Evolutionary conservation across 2,329 filamentous ascomycete species (phyloP).

Genomic region (Xylariomycetidae sp.): DNA sequence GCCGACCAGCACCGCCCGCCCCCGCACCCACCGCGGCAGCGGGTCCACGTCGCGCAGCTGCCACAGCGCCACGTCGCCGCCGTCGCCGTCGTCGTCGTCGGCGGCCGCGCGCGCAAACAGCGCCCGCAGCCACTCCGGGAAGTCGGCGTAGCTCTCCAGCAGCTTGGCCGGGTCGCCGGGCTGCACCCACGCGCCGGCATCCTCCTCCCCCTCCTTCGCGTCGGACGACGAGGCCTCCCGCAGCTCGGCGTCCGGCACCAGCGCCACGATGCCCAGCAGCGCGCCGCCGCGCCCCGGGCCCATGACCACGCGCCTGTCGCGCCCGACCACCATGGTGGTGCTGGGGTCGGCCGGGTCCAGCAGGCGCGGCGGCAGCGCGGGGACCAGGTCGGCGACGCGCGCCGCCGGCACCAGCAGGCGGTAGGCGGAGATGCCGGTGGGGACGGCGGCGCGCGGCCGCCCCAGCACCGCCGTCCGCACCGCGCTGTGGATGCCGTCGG

Average conservation of each 20-base stretch:
- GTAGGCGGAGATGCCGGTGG: conserved; percentile 33
- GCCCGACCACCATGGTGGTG: conserved; percentile 35
- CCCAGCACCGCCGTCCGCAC: conserved; percentile 12
- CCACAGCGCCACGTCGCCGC: conserved; percentile 37
- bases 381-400: background rate
- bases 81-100: too few relatives aligned
- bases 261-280: conserved; percentile 36
- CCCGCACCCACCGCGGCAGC: conserved; percentile 29
- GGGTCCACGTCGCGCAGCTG: conserved; percentile 38
- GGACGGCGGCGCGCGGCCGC: conserved; percentile 14
- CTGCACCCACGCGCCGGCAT: conserved; percentile 37
- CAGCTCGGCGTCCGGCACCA: conserved; percentile 38
- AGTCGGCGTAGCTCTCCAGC: conserved; percentile 33
- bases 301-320: conserved; percentile 35
- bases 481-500: conserved; percentile 28
- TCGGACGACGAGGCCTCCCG: conserved; percentile 30
- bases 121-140: conserved; percentile 32
- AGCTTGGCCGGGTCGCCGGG: conserved; percentile 30
- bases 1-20: conserved; percentile 10
- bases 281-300: conserved; percentile 35
- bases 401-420: conserved; percentile 27
- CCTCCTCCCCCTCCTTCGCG: too few relatives aligned
- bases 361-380: background rate
- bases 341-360: conserved; percentile 20
- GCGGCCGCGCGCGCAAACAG: conserved; percentile 25